phyloP scores from a whole-genome alignment of 371 early-diverging fungal genomes.

The Rhizopus delemar region DNA sequence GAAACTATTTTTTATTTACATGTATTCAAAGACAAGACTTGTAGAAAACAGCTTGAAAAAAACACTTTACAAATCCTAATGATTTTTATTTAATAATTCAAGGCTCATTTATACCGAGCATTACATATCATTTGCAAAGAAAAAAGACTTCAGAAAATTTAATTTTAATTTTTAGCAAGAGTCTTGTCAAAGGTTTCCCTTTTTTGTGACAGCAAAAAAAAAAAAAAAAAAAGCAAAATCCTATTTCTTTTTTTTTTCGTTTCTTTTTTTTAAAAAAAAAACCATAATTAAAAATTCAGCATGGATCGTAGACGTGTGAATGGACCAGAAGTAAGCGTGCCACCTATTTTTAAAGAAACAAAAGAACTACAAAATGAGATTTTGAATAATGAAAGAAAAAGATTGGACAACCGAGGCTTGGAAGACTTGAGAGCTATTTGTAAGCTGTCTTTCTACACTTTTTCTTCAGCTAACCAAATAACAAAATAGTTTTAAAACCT shows the following conservation, averaged over 20 bases:
- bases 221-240: background rate
- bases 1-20: no score
- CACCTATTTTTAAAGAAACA: conserved; percentile 58
- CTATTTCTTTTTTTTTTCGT: background rate
- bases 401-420: conserved; percentile 55
- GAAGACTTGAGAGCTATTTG: conserved; percentile 67
- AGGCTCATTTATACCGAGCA: no score
- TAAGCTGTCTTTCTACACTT: conserved; percentile 25
- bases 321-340: conserved; percentile 75
- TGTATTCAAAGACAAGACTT: no score
- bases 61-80: no score
- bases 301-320: conserved; percentile 78
- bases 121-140: background rate
- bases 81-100: no score
- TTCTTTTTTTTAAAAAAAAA: background rate
- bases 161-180: background rate
- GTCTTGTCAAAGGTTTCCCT: background rate
- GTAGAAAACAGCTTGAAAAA: no score
- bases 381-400: conserved; percentile 39
- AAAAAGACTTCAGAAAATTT: background rate
- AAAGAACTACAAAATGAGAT: conserved; percentile 15
- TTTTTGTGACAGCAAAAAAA: background rate
- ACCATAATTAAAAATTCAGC: background rate
- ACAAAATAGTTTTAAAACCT: conserved; percentile 69
- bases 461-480: background rate